phyloP scores from a whole-genome alignment of 352 stramenopile genomes.

The Phytophthora podocarpi region DNA sequence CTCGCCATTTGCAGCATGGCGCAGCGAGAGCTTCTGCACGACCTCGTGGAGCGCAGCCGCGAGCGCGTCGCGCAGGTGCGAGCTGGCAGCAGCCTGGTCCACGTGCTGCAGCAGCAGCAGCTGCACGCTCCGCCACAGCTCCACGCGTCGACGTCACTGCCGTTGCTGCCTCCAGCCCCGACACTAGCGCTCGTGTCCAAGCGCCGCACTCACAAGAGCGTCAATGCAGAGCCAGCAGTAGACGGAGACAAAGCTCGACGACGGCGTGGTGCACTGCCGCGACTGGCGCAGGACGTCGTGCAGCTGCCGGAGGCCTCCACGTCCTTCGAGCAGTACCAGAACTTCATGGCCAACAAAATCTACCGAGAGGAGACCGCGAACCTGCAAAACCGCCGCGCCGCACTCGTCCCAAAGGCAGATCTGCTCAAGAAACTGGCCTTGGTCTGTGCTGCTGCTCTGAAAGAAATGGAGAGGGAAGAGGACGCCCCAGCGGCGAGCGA shows the following conservation, averaged over 20 bases:
- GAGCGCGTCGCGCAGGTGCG: constrained; percentile 63
- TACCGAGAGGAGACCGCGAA: constrained; percentile 38
- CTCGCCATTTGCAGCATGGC: constrained; percentile 22
- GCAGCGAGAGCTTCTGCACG: constrained; percentile 59
- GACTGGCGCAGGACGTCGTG: constrained; percentile 2
- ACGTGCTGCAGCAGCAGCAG: constrained; percentile 38
- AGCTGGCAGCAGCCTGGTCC: constrained; percentile 49
- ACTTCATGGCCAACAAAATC: constrained; percentile 57
- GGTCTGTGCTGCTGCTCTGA: constrained; percentile 19
- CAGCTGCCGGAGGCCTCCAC: constrained; percentile 13
- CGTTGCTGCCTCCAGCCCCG: constrained; percentile 18
- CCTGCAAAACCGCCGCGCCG: constrained; percentile 48
- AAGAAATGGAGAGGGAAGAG: constrained; percentile 14
- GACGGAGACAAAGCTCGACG: neutral
- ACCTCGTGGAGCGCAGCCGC: constrained; percentile 63
- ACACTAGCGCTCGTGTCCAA: constrained; percentile 3
- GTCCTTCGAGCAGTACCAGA: constrained; percentile 48
- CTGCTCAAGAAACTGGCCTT: constrained; percentile 44
- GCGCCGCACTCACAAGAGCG: neutral
- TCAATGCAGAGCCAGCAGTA: neutral
- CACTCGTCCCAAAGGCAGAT: constrained; percentile 31
- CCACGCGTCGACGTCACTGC: constrained; percentile 10
- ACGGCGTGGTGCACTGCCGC: constrained; percentile 9
- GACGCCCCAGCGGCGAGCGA: constrained; percentile 1
- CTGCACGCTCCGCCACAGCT: neutral